Conservation (phyloP, 345 rosid genomes). For the Fremontodendron californicum region DNA sequence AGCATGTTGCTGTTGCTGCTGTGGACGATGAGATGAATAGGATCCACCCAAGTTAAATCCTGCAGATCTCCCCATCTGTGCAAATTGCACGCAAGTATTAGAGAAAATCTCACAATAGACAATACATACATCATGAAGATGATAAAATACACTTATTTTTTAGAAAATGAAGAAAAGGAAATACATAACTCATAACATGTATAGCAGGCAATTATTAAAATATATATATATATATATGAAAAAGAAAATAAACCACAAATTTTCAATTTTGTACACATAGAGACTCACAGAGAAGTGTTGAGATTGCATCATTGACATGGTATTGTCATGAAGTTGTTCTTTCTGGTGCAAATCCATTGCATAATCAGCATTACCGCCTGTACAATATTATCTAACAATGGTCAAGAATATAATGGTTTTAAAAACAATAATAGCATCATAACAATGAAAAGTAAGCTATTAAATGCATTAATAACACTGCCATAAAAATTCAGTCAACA, state of each 20-base stretch:
- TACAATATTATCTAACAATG: slow-evolving; percentile 30
- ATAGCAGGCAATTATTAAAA: neutral
- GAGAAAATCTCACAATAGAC: neutral
- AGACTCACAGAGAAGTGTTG: slow-evolving; percentile 91
- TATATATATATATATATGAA: neutral
- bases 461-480: neutral
- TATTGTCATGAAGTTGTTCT: slow-evolving; percentile 89
- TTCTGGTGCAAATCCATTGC: slow-evolving; percentile 88
- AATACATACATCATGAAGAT: neutral
- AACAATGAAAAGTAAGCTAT: neutral
- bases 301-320: slow-evolving; percentile 95
- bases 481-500: neutral
- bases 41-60: slow-evolving; percentile 86
- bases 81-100: slow-evolving; percentile 8
- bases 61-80: slow-evolving; percentile 85
- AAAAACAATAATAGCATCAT: neutral
- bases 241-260: neutral
- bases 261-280: slow-evolving; percentile 1
- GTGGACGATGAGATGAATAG: slow-evolving; percentile 86
- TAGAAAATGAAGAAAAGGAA: neutral
- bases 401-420: slow-evolving; percentile 21
- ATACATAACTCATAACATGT: neutral
- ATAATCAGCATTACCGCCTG: slow-evolving; percentile 96
- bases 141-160: neutral
- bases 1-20: slow-evolving; percentile 80